Conservation (phyloP, 225 moss, liverwort and hornwort species). For the Pseudoscleropodium purum region DNA sequence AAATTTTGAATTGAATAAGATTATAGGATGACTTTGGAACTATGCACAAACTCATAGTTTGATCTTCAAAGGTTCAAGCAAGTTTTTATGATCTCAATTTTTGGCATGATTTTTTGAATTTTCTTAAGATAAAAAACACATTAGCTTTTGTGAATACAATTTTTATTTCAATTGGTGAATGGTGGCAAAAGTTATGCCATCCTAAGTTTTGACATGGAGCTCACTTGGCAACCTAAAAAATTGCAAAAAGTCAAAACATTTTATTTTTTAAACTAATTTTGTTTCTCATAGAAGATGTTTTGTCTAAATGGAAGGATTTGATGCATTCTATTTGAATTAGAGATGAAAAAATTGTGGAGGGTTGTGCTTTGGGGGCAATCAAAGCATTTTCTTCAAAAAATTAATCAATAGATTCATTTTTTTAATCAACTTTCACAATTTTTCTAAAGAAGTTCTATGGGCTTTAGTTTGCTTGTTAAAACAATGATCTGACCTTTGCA, state of each 20-base stretch:
- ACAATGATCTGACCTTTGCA: background rate
- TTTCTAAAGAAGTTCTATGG: too few species aligned
- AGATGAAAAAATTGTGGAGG: background rate
- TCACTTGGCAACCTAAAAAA: background rate
- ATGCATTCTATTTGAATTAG: background rate
- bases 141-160: background rate
- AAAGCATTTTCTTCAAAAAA: too few species aligned
- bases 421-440: background rate
- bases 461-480: background rate
- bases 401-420: too few species aligned
- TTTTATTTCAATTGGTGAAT: background rate
- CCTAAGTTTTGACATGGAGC: background rate
- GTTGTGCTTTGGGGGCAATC: background rate
- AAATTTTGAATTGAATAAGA: background rate
- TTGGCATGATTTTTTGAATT: background rate
- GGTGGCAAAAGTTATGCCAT: background rate
- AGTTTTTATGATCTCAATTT: background rate
- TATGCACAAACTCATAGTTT: background rate
- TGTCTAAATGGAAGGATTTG: background rate
- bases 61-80: fast-evolving
- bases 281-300: background rate
- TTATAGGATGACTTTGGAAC: background rate
- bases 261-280: background rate
- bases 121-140: background rate
- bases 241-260: background rate